A percentile compares a stretch with the other conserved stretches of the same genome.
phyloP scores from a whole-genome alignment of 1,284 basidiomycete genomes.

The Microbotryum lychnidis-dioicae region DNA sequence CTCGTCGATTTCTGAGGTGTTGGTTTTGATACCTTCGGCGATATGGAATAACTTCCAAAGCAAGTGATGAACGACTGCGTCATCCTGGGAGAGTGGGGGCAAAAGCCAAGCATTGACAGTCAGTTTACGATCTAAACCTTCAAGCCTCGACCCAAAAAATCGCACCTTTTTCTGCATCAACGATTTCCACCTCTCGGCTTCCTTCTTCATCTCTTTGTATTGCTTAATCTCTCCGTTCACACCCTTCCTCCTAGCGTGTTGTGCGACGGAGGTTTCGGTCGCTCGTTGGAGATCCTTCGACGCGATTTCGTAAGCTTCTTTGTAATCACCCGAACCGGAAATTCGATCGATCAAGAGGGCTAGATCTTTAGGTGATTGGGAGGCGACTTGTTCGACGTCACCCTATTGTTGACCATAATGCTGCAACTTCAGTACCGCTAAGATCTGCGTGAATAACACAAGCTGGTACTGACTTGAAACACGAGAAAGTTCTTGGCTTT shows the following conservation, averaged over 20 bases:
- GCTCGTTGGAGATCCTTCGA: conserved; percentile 80
- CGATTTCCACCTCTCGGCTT: conserved; percentile 79
- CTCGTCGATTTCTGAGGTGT: conserved; percentile 59
- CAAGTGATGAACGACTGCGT: conserved; percentile 68
- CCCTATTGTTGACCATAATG: conserved; percentile 45
- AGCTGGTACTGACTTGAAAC: conserved; percentile 56
- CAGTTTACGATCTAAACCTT: no score
- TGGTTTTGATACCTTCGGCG: conserved; percentile 64
- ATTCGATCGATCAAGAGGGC: conserved; percentile 91
- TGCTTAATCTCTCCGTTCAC: conserved; percentile 94
- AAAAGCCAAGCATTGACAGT: no score
- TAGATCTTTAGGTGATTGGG: conserved; percentile 85
- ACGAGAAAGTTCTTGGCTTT: conserved; percentile 99
- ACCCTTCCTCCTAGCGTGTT: conserved; percentile 84
- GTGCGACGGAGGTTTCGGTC: conserved; percentile 85
- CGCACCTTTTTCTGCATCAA: conserved; percentile 53
- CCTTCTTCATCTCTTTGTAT: conserved; percentile 92
- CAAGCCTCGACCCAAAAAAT: not conserved
- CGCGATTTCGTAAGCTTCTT: conserved; percentile 79
- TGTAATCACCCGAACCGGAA: conserved; percentile 81
- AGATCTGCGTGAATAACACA: not conserved
- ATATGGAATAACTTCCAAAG: conserved; percentile 89
- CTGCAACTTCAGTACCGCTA: no score
- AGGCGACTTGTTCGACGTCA: conserved; percentile 95
- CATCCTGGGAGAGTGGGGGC: conserved; percentile 50